Conservation (phyloP, 257 asterid species). For the Przewalskia tangutica region DNA sequence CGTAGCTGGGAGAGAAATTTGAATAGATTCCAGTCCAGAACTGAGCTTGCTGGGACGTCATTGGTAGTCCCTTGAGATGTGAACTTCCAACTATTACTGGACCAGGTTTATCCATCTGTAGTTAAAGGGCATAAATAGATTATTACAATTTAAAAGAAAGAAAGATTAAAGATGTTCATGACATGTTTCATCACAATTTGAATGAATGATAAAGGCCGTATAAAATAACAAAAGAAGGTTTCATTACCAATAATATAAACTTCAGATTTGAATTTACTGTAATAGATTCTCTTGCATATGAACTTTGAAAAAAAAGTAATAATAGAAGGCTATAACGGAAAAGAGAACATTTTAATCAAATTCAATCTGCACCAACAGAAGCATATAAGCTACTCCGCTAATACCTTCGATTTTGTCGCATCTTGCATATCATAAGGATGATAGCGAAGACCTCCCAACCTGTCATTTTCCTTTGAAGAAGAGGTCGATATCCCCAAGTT, state of each 20-base stretch:
- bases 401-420: conserved; percentile 34
- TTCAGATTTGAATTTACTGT: not conserved
- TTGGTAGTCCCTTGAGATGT: conserved; percentile 23
- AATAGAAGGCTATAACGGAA: not conserved
- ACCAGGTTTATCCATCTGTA: conserved; percentile 20
- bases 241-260: not conserved
- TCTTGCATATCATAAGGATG: conserved; percentile 34
- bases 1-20: conserved; percentile 13
- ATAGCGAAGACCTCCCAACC: conserved; percentile 21
- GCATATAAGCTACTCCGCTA: not conserved
- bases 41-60: conserved; percentile 21
- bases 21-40: conserved; percentile 22
- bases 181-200: not conserved
- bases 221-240: not conserved
- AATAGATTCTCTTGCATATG: not conserved
- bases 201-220: not conserved
- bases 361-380: not conserved
- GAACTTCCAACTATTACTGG: conserved; percentile 12
- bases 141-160: not conserved
- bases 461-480: conserved; percentile 31
- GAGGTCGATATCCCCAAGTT: conserved; percentile 58
- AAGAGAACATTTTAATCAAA: not conserved
- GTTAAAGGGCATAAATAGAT: not conserved
- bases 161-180: not conserved
- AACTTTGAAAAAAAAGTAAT: not conserved